Percentiles rank a stretch among this genome's conserved stretches.
phyloP scores from a whole-genome alignment of 1,284 basidiomycete species.

The Fomitopsis palustris region DNA sequence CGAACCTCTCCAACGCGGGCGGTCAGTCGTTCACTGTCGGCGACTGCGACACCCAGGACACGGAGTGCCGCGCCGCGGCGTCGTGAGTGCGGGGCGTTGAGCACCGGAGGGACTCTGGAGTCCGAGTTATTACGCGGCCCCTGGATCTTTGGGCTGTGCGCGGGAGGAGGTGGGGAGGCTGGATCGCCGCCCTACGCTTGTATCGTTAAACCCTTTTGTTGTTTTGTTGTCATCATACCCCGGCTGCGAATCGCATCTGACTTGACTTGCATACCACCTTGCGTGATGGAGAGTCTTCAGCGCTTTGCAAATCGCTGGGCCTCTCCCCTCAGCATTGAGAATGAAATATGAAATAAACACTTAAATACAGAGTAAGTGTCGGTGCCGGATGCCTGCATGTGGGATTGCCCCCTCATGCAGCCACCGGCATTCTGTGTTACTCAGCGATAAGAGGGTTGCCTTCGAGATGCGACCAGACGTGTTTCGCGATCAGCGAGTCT shows the following conservation, averaged over 20 bases:
- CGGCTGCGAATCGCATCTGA: constrained; percentile 2
- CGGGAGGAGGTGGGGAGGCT: neutral
- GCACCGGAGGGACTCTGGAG: neutral
- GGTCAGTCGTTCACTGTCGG: constrained; percentile 41
- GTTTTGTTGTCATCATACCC: constrained; percentile 5
- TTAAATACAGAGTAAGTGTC: too few species aligned
- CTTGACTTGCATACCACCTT: constrained; percentile 1
- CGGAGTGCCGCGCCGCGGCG: constrained; percentile 35
- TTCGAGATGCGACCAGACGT: too few species aligned
- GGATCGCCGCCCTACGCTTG: neutral
- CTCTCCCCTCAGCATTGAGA: too few species aligned
- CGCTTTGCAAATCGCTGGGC: too few species aligned
- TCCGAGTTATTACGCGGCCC: neutral
- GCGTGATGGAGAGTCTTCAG: too few species aligned
- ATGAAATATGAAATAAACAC: too few species aligned
- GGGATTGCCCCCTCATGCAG: too few species aligned
- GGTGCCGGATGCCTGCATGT: too few species aligned
- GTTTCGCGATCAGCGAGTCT: neutral
- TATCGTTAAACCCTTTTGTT: neutral
- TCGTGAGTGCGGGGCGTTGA: neutral
- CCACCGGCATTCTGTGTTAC: too few species aligned
- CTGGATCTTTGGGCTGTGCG: constrained; percentile 4
- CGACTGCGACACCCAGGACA: constrained; percentile 50
- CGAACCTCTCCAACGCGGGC: constrained; percentile 32
- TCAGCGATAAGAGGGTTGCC: too few species aligned